phyloP scores from a whole-genome alignment of 768 basidiomycete genomes.

The Rhodotorula babjevae region DNA sequence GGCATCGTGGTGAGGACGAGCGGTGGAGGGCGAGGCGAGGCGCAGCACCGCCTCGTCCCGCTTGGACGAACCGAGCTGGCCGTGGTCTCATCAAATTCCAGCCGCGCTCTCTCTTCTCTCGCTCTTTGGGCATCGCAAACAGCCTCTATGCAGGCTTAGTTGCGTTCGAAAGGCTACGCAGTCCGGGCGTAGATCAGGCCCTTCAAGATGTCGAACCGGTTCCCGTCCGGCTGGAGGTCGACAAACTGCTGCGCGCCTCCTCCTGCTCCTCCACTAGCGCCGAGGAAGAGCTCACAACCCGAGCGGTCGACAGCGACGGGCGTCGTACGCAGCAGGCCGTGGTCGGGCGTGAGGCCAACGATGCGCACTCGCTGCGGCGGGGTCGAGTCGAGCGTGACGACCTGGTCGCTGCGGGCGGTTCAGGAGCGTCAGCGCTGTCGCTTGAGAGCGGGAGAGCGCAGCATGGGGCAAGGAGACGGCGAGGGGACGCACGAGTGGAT shows the following conservation, averaged over 20 bases:
- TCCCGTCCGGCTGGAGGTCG: conserved; percentile 93
- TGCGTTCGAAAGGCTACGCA: no score
- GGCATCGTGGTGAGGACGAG: conserved; percentile 7
- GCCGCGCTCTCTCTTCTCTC: no score
- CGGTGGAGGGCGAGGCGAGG: background rate
- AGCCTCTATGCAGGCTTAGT: no score
- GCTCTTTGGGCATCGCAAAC: no score
- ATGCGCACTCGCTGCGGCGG: conserved; percentile 65
- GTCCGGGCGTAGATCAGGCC: conserved; percentile 28
- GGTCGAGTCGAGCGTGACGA: conserved; percentile 73
- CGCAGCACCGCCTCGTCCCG: background rate
- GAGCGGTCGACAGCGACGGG: conserved; percentile 51
- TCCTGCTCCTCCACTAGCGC: conserved; percentile 30
- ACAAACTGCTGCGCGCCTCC: conserved; percentile 53
- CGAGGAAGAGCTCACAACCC: conserved; percentile 40
- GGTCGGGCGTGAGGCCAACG: conserved; percentile 74
- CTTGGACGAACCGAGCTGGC: background rate
- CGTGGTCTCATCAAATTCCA: background rate
- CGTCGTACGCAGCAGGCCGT: conserved; percentile 79
- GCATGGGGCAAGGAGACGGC: background rate
- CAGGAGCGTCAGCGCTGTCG: background rate
- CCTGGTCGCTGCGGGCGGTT: conserved; percentile 59
- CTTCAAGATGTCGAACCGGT: conserved; percentile 83
- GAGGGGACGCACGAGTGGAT: conserved; percentile 72
- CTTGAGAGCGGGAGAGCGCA: background rate